phyloP scores from a whole-genome alignment of 768 basidiomycete genomes.

The Boletus speciosus region DNA sequence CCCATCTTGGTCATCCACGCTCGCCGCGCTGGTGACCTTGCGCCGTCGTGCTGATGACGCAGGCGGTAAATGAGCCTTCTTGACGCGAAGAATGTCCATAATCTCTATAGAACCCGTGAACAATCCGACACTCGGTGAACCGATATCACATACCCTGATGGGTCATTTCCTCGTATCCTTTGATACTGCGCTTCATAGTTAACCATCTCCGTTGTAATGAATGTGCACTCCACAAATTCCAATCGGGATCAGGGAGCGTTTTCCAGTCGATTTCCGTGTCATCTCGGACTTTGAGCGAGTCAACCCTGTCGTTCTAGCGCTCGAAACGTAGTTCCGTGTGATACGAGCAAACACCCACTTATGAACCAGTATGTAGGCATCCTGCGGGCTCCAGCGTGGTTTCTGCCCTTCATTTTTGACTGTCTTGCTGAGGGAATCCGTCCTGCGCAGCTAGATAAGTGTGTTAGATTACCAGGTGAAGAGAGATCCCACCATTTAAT shows the following conservation, averaged over 20 bases:
- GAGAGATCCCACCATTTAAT: constrained; percentile 68
- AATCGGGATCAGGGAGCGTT: constrained; percentile 62
- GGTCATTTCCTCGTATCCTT: constrained; percentile 77
- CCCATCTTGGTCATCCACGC: constrained; percentile 41
- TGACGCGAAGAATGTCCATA: constrained; percentile 74
- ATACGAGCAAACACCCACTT: constrained; percentile 44
- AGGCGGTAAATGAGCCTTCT: constrained; percentile 59
- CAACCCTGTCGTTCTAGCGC: constrained; percentile 47
- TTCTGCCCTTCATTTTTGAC: constrained; percentile 70
- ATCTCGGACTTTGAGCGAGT: constrained; percentile 68
- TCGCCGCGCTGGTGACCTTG: constrained; percentile 51
- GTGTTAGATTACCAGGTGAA: not conserved
- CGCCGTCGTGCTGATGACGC: constrained; percentile 39
- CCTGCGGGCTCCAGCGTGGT: constrained; percentile 70
- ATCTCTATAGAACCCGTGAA: constrained; percentile 49
- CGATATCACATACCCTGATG: constrained; percentile 56
- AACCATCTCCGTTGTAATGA: constrained; percentile 76
- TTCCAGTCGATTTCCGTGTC: constrained; percentile 89
- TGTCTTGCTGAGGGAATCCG: constrained; percentile 68
- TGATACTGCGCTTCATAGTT: constrained; percentile 73
- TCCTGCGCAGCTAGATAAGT: constrained; percentile 43
- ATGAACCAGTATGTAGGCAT: constrained; percentile 77
- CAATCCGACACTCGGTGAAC: constrained; percentile 1
- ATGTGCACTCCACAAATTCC: constrained; percentile 86
- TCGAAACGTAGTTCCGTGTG: not conserved